Conservation (phyloP, 768 basidiomycete species). For the Xerocomus potaroensis region DNA sequence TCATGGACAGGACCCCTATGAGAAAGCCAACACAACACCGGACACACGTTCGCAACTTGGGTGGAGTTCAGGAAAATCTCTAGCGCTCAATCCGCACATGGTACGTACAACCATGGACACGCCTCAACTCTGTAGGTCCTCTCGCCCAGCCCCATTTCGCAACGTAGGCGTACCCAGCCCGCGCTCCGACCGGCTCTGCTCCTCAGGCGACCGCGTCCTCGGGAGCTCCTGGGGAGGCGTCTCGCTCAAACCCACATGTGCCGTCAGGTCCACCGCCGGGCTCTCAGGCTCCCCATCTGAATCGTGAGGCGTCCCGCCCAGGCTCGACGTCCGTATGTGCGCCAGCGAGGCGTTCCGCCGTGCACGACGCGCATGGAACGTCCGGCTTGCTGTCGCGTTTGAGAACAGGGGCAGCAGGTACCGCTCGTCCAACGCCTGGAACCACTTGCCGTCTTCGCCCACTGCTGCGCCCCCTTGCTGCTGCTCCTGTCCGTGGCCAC, state of each 20-base stretch:
- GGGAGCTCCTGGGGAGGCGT: conserved; percentile 14
- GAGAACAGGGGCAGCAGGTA: conserved; percentile 92
- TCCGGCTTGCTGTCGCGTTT: conserved; percentile 83
- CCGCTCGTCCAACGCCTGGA: conserved; percentile 91
- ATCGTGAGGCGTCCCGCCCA: conserved; percentile 31
- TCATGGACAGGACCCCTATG: no score
- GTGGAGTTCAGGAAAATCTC: no score
- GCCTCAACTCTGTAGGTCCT: conserved; percentile 14
- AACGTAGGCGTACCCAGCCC: conserved; percentile 62
- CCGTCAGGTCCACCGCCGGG: conserved; percentile 44
- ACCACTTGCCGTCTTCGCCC: conserved; percentile 87
- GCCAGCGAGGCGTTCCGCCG: conserved; percentile 41
- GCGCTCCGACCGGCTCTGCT: conserved; percentile 57
- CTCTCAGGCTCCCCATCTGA: conserved; percentile 40
- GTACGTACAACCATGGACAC: neutral
- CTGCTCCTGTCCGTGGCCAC: conserved; percentile 1
- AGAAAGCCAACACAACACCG: no score
- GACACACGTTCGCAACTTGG: no score
- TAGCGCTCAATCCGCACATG: no score
- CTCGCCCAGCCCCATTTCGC: conserved; percentile 41
- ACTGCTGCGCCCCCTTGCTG: conserved; percentile 17
- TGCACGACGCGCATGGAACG: conserved; percentile 76
- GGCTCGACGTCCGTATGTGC: conserved; percentile 8
- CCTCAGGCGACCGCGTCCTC: conserved; percentile 30
- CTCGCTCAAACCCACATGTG: conserved; percentile 1